Conservation (phyloP, 2,329 filamentous ascomycete species). For the Aspergillus tubingensis region DNA sequence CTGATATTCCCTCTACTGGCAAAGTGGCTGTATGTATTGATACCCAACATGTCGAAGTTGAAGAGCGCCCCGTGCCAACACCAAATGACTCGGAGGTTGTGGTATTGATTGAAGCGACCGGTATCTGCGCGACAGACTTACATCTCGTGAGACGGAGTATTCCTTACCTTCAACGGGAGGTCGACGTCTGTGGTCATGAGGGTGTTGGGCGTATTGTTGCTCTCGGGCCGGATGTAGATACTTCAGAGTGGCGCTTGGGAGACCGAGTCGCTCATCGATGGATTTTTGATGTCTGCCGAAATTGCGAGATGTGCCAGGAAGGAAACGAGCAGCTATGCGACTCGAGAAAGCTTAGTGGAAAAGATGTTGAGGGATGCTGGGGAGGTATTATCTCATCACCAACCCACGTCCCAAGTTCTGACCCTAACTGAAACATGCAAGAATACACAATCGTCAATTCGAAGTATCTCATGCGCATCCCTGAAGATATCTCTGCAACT, state of each 20-base stretch:
- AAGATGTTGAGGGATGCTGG: background rate
- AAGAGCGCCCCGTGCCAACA: background rate
- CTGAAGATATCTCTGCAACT: background rate
- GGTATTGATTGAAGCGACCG: background rate
- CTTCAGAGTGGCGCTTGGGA: background rate
- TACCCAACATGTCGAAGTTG: background rate
- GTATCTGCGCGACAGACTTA: background rate
- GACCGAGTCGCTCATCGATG: background rate
- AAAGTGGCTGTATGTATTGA: background rate
- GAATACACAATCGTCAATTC: background rate
- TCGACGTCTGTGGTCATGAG: background rate
- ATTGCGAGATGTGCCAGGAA: background rate
- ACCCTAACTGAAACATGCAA: background rate
- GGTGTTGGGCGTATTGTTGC: background rate
- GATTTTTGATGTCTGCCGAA: background rate
- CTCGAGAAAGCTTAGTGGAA: background rate
- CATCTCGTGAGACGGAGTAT: background rate
- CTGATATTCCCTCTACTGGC: background rate
- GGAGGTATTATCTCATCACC: background rate
- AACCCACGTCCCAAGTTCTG: too few species aligned
- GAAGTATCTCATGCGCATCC: background rate
- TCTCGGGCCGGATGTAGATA: background rate
- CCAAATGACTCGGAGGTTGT: background rate
- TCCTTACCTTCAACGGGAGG: background rate
- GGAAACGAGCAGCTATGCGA: background rate